Percentiles rank a stretch among this genome's conserved stretches.
These are phyloP conservation scores for Pestalotiopsis sp. DNA, from an alignment of 2,329 filamentous ascomycete genomes.

Conservation along the genomic window DNA sequence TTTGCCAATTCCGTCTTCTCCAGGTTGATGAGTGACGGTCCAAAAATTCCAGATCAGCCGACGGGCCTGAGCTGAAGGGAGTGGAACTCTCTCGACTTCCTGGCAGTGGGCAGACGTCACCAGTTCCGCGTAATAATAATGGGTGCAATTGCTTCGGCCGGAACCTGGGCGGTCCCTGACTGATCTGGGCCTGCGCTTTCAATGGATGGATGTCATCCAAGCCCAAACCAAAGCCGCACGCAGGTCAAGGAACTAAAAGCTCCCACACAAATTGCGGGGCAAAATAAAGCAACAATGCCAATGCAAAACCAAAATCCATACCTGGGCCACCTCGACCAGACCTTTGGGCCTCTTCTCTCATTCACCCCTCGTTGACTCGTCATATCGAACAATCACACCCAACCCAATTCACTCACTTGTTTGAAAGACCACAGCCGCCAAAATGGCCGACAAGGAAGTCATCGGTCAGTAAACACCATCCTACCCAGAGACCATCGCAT, in stretches of 20 bases:
- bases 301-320: conserved; percentile 11
- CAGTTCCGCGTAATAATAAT: background rate
- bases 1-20: background rate
- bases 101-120: conserved; percentile 5
- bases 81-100: background rate
- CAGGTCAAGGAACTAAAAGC: background rate
- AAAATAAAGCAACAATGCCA: conserved; percentile 6
- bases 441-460: conserved; percentile 23
- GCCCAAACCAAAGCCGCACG: background rate
- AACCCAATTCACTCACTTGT: conserved; percentile 8
- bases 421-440: conserved; percentile 9
- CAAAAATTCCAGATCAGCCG: background rate
- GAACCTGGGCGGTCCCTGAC: background rate
- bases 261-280: conserved; percentile 10
- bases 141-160: background rate
- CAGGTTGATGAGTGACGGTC: background rate
- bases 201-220: too few species aligned
- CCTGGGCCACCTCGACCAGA: background rate
- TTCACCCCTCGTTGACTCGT: background rate
- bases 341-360: conserved; percentile 4
- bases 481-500: background rate
- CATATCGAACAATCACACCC: background rate
- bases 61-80: background rate
- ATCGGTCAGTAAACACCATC: conserved; percentile 21
- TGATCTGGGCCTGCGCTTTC: background rate